These are phyloP conservation scores for Xerocomellus intermedius DNA, from an alignment of 768 basidiomycete species.

Conservation along the genomic window DNA sequence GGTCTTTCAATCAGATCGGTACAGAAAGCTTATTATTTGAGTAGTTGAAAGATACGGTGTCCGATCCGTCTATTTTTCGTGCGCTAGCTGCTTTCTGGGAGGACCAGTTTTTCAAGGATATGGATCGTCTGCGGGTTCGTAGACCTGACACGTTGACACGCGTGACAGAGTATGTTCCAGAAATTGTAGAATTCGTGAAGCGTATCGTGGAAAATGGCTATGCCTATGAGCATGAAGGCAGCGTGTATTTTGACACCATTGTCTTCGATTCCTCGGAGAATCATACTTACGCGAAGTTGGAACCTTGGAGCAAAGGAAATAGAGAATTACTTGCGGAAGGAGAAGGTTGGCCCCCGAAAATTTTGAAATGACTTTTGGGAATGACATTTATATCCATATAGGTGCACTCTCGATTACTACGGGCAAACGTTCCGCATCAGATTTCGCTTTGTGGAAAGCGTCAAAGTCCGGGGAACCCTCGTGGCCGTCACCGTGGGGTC, in stretches of 20 bases:
- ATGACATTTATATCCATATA: constrained; percentile 21
- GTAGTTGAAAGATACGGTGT: constrained; percentile 76
- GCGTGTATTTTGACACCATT: constrained; percentile 88
- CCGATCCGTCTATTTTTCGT: constrained; percentile 83
- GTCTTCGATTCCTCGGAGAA: constrained; percentile 73
- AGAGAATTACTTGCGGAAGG: constrained; percentile 85
- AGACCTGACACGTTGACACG: constrained; percentile 90
- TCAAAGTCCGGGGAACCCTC: constrained; percentile 95
- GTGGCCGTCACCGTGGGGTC: constrained; percentile 96
- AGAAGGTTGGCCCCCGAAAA: constrained; percentile 58
- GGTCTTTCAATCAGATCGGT: constrained; percentile 9
- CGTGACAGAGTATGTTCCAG: constrained; percentile 96
- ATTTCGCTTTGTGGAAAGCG: constrained; percentile 98
- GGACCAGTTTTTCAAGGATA: constrained; percentile 84
- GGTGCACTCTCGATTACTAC: constrained; percentile 55
- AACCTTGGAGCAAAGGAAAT: constrained; percentile 96
- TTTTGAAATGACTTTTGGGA: neutral
- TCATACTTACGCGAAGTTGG: constrained; percentile 91
- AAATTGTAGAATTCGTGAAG: constrained; percentile 88
- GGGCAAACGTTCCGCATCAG: constrained; percentile 77
- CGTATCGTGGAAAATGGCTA: constrained; percentile 84
- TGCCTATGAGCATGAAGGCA: constrained; percentile 67
- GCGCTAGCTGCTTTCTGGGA: constrained; percentile 88
- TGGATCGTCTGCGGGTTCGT: constrained; percentile 83
- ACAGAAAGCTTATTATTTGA: constrained; percentile 7